Evolutionary conservation across 2,329 filamentous ascomycete genomes (phyloP), one percentile per base, ranked within the genome.

Genomic region (Calonectria naviculata): DNA sequence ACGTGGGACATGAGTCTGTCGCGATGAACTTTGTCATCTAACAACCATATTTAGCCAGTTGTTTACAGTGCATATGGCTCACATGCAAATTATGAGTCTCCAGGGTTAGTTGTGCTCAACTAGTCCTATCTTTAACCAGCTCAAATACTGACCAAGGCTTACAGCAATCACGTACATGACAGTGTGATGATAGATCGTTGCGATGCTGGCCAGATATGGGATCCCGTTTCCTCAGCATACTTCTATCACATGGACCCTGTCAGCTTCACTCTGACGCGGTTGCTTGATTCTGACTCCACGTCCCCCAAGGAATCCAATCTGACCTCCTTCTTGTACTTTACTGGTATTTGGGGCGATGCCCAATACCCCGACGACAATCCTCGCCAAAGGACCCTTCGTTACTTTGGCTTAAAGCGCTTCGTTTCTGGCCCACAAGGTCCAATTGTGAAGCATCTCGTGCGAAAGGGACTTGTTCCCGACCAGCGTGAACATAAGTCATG

Each of bases 21-120:
- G 15, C 8, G 24, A 17, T 12, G 15, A 29, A n/a, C 2, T 31
- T 19, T 3, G 0, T 19, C 52, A 67, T 12, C 61, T 64, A 12
- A 67, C 41, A 8, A 21, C 8, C 46, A 2, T 41, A 7, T 71
- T 0, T n/a, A 83, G 81, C 81, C 82, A 7, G 42, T 80, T 5
- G 78, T 81, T 0, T 83, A 80, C n/a, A 83, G 82, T 41, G 82
- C 80, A 7, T 73, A 71, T 3, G 82, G 82, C 4, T 81, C 82
- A 1, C 82, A 83, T 36, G 82, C 82, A 28, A 83, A 82, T n/a
- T 83, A 82, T 47, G 66, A 72, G 13, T 63, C 73, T 9, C 8
- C 71, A 21, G 82, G 82, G 82, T 82, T 72, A 58, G 75, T 62
- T 19, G 4, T 17, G 5, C 12, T 2, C 10, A 17, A 17, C 15